Conservation (phyloP, 2,329 filamentous ascomycete genomes). For the Mycosphaerella sp. region DNA sequence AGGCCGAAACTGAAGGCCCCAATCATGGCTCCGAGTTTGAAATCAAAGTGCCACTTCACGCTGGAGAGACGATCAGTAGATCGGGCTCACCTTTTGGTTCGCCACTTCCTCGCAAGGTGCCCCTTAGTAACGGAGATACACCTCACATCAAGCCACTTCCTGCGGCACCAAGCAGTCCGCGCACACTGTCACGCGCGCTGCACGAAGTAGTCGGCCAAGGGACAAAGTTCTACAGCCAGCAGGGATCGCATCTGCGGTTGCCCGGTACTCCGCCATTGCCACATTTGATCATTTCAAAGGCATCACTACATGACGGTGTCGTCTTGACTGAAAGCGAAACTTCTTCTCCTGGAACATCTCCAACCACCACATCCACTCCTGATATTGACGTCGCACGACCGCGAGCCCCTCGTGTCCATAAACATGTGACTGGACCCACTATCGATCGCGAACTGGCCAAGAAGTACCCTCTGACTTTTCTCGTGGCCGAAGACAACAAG, state of each 20-base stretch:
- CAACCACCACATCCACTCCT: conserved; percentile 13
- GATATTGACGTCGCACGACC: not conserved
- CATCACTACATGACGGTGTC: conserved; percentile 6
- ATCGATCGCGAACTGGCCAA: conserved; percentile 54
- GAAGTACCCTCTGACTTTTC: conserved; percentile 58
- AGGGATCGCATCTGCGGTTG: not conserved
- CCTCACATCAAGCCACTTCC: conserved; percentile 16
- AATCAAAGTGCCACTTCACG: conserved; percentile 57
- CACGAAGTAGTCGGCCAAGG: conserved; percentile 20
- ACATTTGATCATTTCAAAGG: conserved; percentile 4
- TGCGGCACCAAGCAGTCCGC: conserved; percentile 22
- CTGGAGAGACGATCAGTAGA: conserved; percentile 46
- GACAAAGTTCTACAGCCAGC: conserved; percentile 1
- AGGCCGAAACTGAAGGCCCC: conserved; percentile 56
- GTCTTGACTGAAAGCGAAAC: conserved; percentile 4
- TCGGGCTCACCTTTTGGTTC: conserved; percentile 47
- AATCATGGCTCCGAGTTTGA: conserved; percentile 62
- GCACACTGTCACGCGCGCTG: conserved; percentile 23
- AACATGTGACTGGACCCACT: conserved; percentile 25
- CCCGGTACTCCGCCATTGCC: conserved; percentile 23
- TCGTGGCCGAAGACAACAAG: conserved; percentile 67
- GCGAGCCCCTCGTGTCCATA: conserved; percentile 17
- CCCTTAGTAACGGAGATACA: conserved; percentile 3
- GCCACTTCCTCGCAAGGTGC: conserved; percentile 34
- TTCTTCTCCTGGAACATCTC: conserved; percentile 14